Base-by-base conservation (phyloP, 2,329 filamentous ascomycete genomes). In the Fragosphaeria purpurea region DNA sequence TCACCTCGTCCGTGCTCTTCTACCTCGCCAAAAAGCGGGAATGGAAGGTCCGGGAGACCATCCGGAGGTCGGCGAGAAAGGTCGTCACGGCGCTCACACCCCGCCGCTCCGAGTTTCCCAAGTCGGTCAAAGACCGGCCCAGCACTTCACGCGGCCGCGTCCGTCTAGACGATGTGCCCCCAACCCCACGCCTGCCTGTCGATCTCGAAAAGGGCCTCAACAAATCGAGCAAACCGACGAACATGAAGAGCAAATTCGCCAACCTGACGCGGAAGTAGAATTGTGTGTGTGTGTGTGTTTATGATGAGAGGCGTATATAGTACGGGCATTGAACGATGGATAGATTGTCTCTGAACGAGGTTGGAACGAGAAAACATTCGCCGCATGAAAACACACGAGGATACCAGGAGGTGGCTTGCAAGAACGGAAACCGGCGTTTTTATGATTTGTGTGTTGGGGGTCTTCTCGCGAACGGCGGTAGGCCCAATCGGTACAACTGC, bases 21-120 rank as follows among this genome's bases (percentile, higher is more conserved):
- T 88, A 83, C 65, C 64, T 91, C 39, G 85, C 88, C 50, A 93
- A 93, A 73, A 89, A 88, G 70, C 80, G 83, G 44, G 86, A 90
- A 65, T 93, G 88, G 88, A 85, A 82, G 57, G 72, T 93, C 57
- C 79, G 82, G 52, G 80, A 86, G 62, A 85, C 75, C 34, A 73
- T 94, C 51, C 77, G 83, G 50, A 79, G 78, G 56, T 89, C 86
- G 1, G 80, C 80, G 35, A 74, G 73, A 55, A 80, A 72, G 60
- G 78, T 84, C 33, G 77, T 76, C 42, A 76, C 73, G 4, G 80
- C 74, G 5, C 70, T 84, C 50, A 83, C 80, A n/a, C 80, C 80
- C 6, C 70, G 79, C 45, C 72, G 79, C 51, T 66, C 72, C 50
- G 78, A 82, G 57, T 83, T 83, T 53, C 80, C 80, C 3, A 73